Base-by-base conservation (phyloP, 176 grass and related monocot species). In the Guadua angustifolia region DNA sequence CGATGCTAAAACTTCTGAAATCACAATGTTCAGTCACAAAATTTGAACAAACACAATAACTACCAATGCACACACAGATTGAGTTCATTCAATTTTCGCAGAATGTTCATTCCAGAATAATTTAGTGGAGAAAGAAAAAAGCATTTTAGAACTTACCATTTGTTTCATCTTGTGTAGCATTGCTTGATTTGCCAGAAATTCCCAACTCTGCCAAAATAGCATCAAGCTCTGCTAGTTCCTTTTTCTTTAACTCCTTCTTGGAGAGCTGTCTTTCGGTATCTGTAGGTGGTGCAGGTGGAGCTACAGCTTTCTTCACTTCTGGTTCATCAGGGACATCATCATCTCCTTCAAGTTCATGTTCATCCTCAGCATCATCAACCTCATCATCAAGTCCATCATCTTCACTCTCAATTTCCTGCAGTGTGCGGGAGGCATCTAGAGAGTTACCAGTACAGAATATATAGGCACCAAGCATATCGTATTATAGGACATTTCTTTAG, bases 211-310 rank as follows among this genome's bases (percentile, higher is more conserved):
- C 87, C 58, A 98, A 84, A 64, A 98, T 91, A 32, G 95, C 93
- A 91, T 98, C 95, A 62, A 98, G 92, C 85, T 98, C 93, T 39
- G 91, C 95, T 16, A 98, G 65, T 80, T 93, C 95, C 85, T 98
- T 98, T 85, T 95, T 98, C 84, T 98, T 98, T 71, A 98, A 86
- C 73, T 98, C 95, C 80, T 98, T 98, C 29, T 98, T 98, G 78
- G 95, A 98, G 4, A 98, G 89, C 76, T 98, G 95, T 46, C 95
- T 91, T 86, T 98, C 95, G 19, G 91, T 86, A 79, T 95, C 95
- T 88, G 95, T 98, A 42, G 89, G 79, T 19, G 75, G 91, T 18
- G 77, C 80, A 53, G 85, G 8, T 62, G 75, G 83, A 80, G 78
- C 55, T 40, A 64, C 21, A 81, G 66, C 74, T 60, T 80, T 89